Evolutionary conservation across 2,329 filamentous ascomycete genomes (phyloP), one percentile per base, ranked within the genome.

Genomic region (Clonostachys chloroleuca): DNA sequence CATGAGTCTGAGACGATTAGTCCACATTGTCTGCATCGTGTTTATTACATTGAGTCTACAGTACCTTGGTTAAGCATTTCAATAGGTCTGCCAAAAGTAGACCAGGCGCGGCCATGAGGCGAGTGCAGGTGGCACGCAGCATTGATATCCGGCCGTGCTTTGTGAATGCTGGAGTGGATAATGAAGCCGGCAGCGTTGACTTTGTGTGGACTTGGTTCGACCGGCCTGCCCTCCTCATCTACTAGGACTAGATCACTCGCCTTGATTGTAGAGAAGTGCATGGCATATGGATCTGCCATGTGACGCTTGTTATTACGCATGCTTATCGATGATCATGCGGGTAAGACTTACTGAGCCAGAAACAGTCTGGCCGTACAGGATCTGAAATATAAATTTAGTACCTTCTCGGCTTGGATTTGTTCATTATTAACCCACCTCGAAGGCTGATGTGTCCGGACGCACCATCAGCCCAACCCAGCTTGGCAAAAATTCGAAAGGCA

Each of bases 41-140:
- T 1, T 30, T 8, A 18, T n/a, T 2, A 39, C 14, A 17, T n/a
- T 8, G 5, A 18, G 17, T n/a, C 14, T 4, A 14, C 24, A 10
- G 24, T 10, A 30, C 24, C 84, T 62, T 80, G 84, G 41, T 79
- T 86, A 39, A 87, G 63, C 83, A 88, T 87, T 48, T 88, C 84
- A 12, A 89, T 66, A 3, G 75, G 75, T 4, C 69, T 71, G 1
- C 74, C 83, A 57, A 89, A 88, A 1, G 74, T 69, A 33, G 75
- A 80, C 80, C 83, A 89, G 0, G 85, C 83, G 51, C 86, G 82
- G 2, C 84, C 86, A 10, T 79, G 72, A 39, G 74, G 72, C 18
- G 76, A 79, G 57, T 89, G 86, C 5, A 78, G 78, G 56, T 89
- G 86, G 57, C 83, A 87, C 10, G 84, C 80, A 3, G 85, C 84